A percentile compares a stretch with the other conserved stretches of the same genome.
phyloP scores from a whole-genome alignment of 495 filamentous ascomycete genomes.

The Astrocystis sublimbata region DNA sequence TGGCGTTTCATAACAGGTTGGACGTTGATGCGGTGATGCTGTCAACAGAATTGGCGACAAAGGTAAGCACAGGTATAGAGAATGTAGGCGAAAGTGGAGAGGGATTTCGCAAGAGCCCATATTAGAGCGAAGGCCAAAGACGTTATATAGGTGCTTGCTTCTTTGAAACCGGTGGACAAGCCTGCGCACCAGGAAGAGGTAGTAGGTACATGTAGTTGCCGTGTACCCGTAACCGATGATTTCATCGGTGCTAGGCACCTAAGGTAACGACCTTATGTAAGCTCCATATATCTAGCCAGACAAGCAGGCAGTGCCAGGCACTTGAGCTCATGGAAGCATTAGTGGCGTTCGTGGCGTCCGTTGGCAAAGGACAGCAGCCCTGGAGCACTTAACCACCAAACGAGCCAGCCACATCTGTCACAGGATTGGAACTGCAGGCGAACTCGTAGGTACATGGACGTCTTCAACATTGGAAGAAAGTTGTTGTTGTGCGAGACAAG shows the following conservation, averaged over 20 bases:
- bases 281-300: too few species aligned
- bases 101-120: background rate
- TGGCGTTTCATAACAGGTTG: background rate
- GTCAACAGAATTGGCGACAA: background rate
- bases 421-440: too few species aligned
- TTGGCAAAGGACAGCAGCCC: too few species aligned
- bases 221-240: slow-evolving; percentile 11
- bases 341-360: too few species aligned
- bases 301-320: too few species aligned
- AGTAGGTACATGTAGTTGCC: background rate
- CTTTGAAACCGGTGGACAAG: background rate
- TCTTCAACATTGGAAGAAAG: too few species aligned
- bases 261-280: too few species aligned
- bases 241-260: slow-evolving; percentile 9
- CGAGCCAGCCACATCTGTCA: too few species aligned
- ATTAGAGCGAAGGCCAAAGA: background rate
- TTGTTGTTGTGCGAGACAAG: too few species aligned
- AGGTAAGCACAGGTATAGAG: background rate
- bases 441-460: too few species aligned
- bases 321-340: too few species aligned
- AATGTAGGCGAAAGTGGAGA: background rate
- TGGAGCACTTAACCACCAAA: too few species aligned
- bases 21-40: background rate
- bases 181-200: background rate
- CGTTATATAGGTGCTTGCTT: background rate